Conservation (phyloP, 2,329 filamentous ascomycete genomes). For the Alternaria sp. region DNA sequence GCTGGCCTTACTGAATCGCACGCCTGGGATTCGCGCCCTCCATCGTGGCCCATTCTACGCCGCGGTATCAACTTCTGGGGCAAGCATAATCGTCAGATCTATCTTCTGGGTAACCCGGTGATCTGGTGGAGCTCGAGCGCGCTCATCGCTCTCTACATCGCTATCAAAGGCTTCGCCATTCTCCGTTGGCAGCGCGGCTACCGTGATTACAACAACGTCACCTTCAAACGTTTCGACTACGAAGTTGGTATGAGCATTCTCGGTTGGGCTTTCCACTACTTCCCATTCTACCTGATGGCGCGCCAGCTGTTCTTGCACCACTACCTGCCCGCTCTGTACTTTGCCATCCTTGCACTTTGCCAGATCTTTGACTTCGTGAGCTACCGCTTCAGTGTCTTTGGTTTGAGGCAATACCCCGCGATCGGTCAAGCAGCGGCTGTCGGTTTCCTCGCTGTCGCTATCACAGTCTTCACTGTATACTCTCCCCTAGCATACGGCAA, state of each 20-base stretch:
- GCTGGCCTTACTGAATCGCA: conserved; percentile 95
- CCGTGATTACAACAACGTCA: conserved; percentile 79
- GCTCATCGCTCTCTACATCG: conserved; percentile 75
- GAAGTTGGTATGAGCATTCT: conserved; percentile 90
- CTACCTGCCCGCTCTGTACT: conserved; percentile 97
- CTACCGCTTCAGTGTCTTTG: conserved; percentile 72
- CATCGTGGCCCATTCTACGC: conserved; percentile 88
- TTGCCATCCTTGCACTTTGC: conserved; percentile 86
- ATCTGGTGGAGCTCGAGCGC: conserved; percentile 92
- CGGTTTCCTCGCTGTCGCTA: conserved; percentile 74
- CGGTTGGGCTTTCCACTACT: conserved; percentile 97
- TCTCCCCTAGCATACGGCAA: conserved; percentile 92
- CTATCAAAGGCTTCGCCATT: conserved; percentile 86
- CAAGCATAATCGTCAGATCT: conserved; percentile 90
- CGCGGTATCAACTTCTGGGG: conserved; percentile 99
- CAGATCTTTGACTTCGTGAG: conserved; percentile 88
- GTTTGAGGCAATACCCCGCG: conserved; percentile 71
- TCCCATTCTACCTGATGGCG: conserved; percentile 98
- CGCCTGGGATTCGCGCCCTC: conserved; percentile 95
- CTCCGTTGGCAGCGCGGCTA: conserved; percentile 94
- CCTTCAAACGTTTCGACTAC: conserved; percentile 97
- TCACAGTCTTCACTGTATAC: conserved; percentile 82
- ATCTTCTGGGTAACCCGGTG: conserved; percentile 85
- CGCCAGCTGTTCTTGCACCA: conserved; percentile 98
- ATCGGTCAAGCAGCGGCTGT: conserved; percentile 78